Evolutionary conservation across 768 basidiomycete species (phyloP), one percentile per base, ranked within the genome.

Genomic region (Russula olivacea): DNA sequence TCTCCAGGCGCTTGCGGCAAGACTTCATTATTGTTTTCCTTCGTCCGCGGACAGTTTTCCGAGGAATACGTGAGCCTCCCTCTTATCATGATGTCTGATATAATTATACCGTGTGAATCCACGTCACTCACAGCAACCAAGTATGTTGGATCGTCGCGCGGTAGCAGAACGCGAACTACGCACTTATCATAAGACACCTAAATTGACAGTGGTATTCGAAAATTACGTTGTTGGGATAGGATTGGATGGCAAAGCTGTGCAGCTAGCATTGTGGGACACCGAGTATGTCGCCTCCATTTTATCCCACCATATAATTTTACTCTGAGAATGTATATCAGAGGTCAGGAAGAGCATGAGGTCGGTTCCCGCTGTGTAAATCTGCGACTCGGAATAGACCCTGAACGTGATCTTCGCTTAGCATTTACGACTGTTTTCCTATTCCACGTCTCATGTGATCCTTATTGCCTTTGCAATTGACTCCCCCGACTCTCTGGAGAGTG

Each of bases 141-240:
- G 80, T 80, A 40, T 66, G 75, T 75, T 28, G 41, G 23, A 36
- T 58, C 38, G 36, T 21, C n/a, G n/a, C n/a, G n/a, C n/a, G n/a
- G n/a, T 51, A 38, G 30, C 50, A 43, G 45, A 53, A n/a, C 53
- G 50, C n/a, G n/a, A n/a, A n/a, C 56, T 50, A 38, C 56, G 47
- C 55, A 58, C 54, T 28, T 36, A n/a, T n/a, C n/a, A 61, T 36
- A 53, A 51, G 48, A 25, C 47, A 58, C 45, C 49, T 48, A 52
- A 41, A 43, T 66, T 59, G 64, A 43, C 74, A 95, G 94, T 93
- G 68, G 89, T 98, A 55, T 98, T 98, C 71, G 95, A 98, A 76
- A 99, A 98, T 72, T 98, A 96, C 76, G 96, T 98, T 67, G 96
- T 97, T 52, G 97, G 98, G 80, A 98, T 99, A 71, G 81, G 93